These are phyloP conservation scores for Tolypocladium inflatum DNA, from an alignment of 2,329 filamentous ascomycete genomes.

Conservation along the genomic window DNA sequence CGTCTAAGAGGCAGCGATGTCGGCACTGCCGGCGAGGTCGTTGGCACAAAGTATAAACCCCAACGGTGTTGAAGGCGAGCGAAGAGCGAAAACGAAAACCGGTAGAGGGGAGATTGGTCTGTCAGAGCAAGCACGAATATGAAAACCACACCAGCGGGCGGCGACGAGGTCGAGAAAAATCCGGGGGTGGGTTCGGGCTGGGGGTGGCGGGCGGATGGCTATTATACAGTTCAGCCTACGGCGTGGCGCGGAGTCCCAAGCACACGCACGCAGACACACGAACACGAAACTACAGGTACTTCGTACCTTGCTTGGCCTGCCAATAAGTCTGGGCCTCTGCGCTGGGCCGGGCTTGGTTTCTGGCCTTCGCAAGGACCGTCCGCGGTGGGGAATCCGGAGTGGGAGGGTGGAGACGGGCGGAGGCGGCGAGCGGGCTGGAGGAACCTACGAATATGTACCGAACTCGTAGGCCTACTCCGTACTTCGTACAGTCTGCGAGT, in stretches of 20 bases:
- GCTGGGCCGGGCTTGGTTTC: background rate
- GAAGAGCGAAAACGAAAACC: background rate
- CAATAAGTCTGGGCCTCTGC: background rate
- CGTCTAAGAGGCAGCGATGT: background rate
- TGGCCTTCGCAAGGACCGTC: constrained; percentile 3
- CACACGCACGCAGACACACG: background rate
- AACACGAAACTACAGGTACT: background rate
- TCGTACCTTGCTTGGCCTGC: background rate
- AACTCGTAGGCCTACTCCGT: too few relatives aligned
- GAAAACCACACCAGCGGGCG: background rate
- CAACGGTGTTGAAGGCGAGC: background rate
- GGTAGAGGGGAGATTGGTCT: constrained; percentile 1
- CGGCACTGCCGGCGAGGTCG: background rate
- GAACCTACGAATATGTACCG: background rate
- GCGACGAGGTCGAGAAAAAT: background rate
- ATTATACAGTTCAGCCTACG: constrained; percentile 2
- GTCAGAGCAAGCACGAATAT: background rate
- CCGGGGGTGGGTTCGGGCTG: constrained; percentile 6
- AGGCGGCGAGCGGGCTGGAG: background rate
- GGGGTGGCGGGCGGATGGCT: constrained; percentile 2
- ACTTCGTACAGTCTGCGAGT: too few relatives aligned
- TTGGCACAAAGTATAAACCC: too few relatives aligned
- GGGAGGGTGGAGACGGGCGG: background rate
- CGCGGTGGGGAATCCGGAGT: constrained; percentile 4
- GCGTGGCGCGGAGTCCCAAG: background rate